Base-by-base conservation (phyloP, 1,284 basidiomycete species). In the Cutaneotrichosporon arboriforme region DNA sequence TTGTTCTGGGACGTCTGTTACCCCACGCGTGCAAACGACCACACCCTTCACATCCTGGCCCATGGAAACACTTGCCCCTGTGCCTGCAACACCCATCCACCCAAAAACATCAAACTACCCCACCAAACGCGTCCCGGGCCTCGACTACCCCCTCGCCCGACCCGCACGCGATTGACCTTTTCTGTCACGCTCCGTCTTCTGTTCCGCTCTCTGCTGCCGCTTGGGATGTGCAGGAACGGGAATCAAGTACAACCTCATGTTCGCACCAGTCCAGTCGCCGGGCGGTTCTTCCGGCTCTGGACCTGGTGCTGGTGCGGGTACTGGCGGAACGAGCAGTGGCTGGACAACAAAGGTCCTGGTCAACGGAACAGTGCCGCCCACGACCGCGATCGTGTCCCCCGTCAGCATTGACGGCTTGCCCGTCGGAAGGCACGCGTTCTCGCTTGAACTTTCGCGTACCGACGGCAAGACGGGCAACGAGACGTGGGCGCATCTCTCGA, bases 401-500 rank as follows among this genome's bases (percentile, higher is more conserved):
- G 50, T 43, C 2, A 52, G 60, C n/a, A 40, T 65, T 39, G 43
- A 36, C 1, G 39, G 52, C 5, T 53, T 71, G 15, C 57, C 61
- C 1, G 20, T 42, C 17, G 67, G 65, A 5, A 20, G 15, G 17
- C 65, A 69, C 49, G 12, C 33, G 7, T 21, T 63, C 42, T 36
- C 45, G 3, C 48, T 66, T 33, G 43, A 51, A 20, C 44, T 69
- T 18, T 20, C 49, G 5, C 58, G 52, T 10, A 40, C 37, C 4
- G 45, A 52, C 12, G 47, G 35, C 9, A 18, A 50, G 13, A 34
- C 41, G 2, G 21, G 35, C 2, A 36, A 42, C 26, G 45, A 39
- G 22, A 52, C 61, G 2, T 62, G 57, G 56, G 55, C 65, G 15
- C 40, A 46, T 13, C 48, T 72, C 40, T 37, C 60, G n/a, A 62